Percentiles rank a stretch among this genome's conserved stretches.
Evolutionary conservation across 1,284 basidiomycete species (phyloP).

Genomic region (Tausonia pullulans): DNA sequence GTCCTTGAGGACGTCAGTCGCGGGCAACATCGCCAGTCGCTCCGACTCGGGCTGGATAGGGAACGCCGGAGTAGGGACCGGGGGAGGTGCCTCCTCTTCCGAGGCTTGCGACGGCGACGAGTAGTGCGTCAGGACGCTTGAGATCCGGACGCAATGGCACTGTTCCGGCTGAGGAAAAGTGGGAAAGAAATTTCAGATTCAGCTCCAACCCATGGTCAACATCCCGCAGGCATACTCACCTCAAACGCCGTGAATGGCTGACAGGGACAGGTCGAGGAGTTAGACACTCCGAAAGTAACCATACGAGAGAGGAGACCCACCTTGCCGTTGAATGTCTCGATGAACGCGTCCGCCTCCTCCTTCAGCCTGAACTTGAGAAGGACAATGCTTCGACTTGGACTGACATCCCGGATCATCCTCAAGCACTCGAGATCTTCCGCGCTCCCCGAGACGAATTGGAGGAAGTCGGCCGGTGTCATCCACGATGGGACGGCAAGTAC

Average conservation of each 20-base stretch:
- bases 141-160: slow-evolving; percentile 11
- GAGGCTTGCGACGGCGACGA: neutral
- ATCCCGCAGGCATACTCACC: neutral
- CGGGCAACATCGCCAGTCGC: neutral
- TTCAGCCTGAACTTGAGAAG: slow-evolving; percentile 65
- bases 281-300: neutral
- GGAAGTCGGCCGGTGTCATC: slow-evolving; percentile 77
- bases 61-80: neutral
- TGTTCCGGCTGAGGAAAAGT: slow-evolving; percentile 1
- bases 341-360: slow-evolving; percentile 57
- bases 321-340: slow-evolving; percentile 40
- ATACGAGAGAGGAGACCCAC: neutral
- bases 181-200: neutral
- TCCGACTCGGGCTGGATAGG: slow-evolving; percentile 4
- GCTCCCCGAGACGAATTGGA: slow-evolving; percentile 72
- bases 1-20: slow-evolving; percentile 22
- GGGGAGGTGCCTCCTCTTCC: neutral
- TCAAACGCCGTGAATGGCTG: slow-evolving; percentile 11
- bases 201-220: neutral
- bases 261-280: neutral
- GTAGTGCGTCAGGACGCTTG: slow-evolving; percentile 11
- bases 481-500: slow-evolving; percentile 67
- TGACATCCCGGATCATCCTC: slow-evolving; percentile 60
- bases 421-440: slow-evolving; percentile 69
- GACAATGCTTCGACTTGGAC: slow-evolving; percentile 70